phyloP scores from a whole-genome alignment of 2,329 filamentous ascomycete genomes.

The Huntiella abstrusa region DNA sequence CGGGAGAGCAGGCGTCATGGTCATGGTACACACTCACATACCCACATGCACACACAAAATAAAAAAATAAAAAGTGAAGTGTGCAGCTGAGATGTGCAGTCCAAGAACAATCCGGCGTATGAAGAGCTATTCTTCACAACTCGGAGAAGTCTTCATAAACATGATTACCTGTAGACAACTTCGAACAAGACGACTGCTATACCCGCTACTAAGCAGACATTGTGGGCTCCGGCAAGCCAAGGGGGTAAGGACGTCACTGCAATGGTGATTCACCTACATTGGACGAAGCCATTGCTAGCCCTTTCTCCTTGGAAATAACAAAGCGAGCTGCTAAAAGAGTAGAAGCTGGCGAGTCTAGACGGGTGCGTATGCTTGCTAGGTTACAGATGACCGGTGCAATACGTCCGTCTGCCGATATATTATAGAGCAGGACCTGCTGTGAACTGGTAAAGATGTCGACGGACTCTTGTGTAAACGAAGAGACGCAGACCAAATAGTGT shows the following conservation, averaged over 20 bases:
- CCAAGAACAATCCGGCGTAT: not conserved
- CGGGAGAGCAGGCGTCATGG: constrained; percentile 2
- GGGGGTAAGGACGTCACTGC: constrained; percentile 12
- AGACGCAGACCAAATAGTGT: not conserved
- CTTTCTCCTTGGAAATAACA: constrained; percentile 12
- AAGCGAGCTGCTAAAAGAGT: constrained; percentile 9
- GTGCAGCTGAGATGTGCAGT: not conserved
- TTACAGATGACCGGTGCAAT: not conserved
- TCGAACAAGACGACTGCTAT: not conserved
- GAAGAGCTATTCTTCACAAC: not conserved
- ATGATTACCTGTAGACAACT: not conserved
- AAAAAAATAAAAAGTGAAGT: not conserved
- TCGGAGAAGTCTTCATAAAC: too few relatives aligned
- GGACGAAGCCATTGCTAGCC: constrained; percentile 12
- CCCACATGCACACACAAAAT: not conserved
- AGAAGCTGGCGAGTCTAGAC: constrained; percentile 8
- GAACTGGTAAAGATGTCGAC: not conserved
- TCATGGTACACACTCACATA: not conserved
- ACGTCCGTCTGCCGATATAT: constrained; percentile 4
- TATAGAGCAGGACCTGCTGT: not conserved
- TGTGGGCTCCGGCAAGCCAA: constrained; percentile 8
- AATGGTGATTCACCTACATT: constrained; percentile 12
- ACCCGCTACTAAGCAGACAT: not conserved
- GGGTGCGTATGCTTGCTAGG: constrained; percentile 6
- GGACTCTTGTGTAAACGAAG: not conserved